Evolutionary conservation across 176 grass and related monocot genomes (phyloP), one percentile per base, ranked within the genome.

Genomic region (Leersia perrieri): DNA sequence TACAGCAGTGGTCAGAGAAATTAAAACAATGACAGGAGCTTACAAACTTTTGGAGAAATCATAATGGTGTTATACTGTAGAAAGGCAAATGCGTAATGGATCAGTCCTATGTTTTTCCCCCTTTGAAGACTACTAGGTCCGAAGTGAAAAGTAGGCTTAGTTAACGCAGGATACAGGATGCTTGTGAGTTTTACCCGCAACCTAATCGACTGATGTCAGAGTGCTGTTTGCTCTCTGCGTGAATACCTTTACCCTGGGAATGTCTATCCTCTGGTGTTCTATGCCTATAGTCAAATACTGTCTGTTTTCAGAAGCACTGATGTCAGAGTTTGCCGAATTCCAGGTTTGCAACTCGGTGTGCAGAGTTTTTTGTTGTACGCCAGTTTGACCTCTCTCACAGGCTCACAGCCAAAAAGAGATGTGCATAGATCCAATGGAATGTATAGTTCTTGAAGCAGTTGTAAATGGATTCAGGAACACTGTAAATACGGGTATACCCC

Each of bases 391-490:
- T 73, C 70, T 58, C 71, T 65, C 20, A 68, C n/a, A n/a, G n/a
- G n/a, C 58, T 45, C 20, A 33, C 28, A 62, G 70, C 60, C 49
- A 60, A 55, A 75, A 80, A 51, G 22, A 40, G 26, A 41, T 84
- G 38, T 57, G 20, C 41, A 55, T 74, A 71, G 64, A 74, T 87
- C 11, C 62, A 63, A 62, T 70, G 70, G 27, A 80, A 63, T 84
- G 81, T 64, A 80, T 75, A 88, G 81, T 80, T 74, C 30, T 75
- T 63, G 70, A 67, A 85, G 41, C 51, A 76, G 26, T 62, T 82
- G 20, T 23, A 66, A 66, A 49, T 82, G 73, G 20, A 78, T 60
- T 25, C 72, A 74, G 72, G 16, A 41, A 75, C 33, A 75, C 5
- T 80, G 70, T 75, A 70, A 27, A 80, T 84, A 75, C 38, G 62